Evolutionary conservation across 139 green algal species (phyloP).

Genomic region (Picocystis salinarum): DNA sequence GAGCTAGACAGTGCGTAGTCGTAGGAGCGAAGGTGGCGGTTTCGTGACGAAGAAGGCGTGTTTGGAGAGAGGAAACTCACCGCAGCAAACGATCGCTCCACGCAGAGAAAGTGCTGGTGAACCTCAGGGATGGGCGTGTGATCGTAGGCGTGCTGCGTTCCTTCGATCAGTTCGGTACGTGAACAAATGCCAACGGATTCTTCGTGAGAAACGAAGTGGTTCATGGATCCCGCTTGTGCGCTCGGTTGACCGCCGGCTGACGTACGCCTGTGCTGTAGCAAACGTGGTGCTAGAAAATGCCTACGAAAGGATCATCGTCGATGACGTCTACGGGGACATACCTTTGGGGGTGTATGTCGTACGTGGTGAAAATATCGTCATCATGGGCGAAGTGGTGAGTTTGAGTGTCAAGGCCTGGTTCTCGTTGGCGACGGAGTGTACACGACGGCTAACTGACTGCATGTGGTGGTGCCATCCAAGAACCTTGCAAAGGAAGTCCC

Average conservation of each 20-base stretch:
- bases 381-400: constrained; percentile 61
- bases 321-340: constrained; percentile 39
- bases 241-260: background rate
- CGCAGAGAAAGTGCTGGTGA: constrained; percentile 30
- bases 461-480: background rate
- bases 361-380: constrained; percentile 72
- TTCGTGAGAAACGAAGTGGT: background rate
- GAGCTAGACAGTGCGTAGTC: too few species aligned
- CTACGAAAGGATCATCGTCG: constrained; percentile 57
- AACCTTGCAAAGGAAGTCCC: constrained; percentile 35
- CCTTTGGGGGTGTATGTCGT: constrained; percentile 56
- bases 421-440: too few species aligned
- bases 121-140: constrained; percentile 50
- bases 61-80: too few species aligned
- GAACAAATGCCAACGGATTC: background rate
- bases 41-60: too few species aligned
- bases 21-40: too few species aligned
- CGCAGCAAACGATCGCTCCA: too few species aligned
- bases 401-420: too few species aligned
- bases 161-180: constrained; percentile 54
- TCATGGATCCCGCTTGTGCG: too few species aligned
- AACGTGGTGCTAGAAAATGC: constrained; percentile 55
- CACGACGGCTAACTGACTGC: constrained; percentile 19
- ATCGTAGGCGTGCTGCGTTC: constrained; percentile 45
- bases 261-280: background rate